Conservation (phyloP, 129 eudicot species). For the Scalesia atractyloides region DNA sequence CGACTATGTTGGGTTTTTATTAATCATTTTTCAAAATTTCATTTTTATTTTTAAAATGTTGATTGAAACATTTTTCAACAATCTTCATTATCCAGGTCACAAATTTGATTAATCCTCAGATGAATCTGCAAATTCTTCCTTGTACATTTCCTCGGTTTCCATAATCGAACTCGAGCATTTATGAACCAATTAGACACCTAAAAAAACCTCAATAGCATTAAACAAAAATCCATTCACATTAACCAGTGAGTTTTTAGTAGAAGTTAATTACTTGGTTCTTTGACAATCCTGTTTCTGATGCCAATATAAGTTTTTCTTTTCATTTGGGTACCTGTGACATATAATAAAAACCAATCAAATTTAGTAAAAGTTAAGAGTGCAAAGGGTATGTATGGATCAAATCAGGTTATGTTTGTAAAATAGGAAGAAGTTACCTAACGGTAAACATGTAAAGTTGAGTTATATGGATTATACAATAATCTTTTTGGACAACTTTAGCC, state of each 20-base stretch:
- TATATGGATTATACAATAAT: too few relatives aligned
- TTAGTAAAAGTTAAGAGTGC: too few relatives aligned
- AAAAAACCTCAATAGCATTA: background rate
- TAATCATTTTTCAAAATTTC: too few relatives aligned
- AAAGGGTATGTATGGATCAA: background rate
- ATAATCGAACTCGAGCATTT: conserved; percentile 84
- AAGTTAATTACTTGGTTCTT: conserved; percentile 69
- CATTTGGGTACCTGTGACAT: conserved; percentile 72
- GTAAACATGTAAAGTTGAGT: too few relatives aligned
- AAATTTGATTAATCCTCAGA: conserved; percentile 56
- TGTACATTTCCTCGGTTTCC: conserved; percentile 97
- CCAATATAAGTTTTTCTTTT: conserved; percentile 76
- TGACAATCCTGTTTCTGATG: conserved; percentile 86
- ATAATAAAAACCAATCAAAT: background rate
- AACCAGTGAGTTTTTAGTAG: background rate
- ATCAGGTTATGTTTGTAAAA: too few relatives aligned
- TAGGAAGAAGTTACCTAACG: too few relatives aligned
- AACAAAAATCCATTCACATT: background rate
- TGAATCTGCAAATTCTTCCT: conserved; percentile 79
- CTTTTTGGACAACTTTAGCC: background rate
- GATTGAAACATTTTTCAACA: too few relatives aligned
- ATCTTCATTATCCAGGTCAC: conserved; percentile 35
- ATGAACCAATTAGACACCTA: too few relatives aligned
- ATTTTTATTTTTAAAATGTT: too few relatives aligned
- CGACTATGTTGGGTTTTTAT: too few relatives aligned